phyloP scores from a whole-genome alignment of 805 yeast genomes.

The Candida multigemmis region DNA sequence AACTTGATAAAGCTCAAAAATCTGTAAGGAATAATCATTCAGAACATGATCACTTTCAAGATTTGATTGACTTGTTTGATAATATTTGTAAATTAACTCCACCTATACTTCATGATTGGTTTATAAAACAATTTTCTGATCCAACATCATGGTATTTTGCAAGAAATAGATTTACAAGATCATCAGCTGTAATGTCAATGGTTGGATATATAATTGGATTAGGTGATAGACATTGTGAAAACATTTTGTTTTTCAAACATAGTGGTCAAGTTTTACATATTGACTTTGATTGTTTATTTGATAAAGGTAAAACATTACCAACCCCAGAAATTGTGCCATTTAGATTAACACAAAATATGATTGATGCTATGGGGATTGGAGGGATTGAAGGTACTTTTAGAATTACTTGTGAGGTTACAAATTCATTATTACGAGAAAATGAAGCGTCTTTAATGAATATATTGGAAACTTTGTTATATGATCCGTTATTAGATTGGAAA shows the following conservation, averaged over 20 bases:
- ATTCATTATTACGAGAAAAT: constrained; percentile 60
- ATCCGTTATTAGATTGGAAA: constrained; percentile 81
- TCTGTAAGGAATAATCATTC: constrained; percentile 8
- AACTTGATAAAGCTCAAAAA: constrained; percentile 22
- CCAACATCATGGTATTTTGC: constrained; percentile 83
- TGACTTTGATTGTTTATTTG: constrained; percentile 94
- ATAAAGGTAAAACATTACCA: constrained; percentile 61
- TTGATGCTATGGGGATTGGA: constrained; percentile 86
- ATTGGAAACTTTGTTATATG: constrained; percentile 86
- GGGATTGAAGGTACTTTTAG: constrained; percentile 89
- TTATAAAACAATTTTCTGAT: constrained; percentile 79
- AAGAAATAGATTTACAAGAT: constrained; percentile 62
- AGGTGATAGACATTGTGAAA: constrained; percentile 96
- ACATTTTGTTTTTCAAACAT: constrained; percentile 62
- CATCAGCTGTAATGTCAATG: constrained; percentile 94
- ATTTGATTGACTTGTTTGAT: constrained; percentile 14
- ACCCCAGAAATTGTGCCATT: constrained; percentile 95
- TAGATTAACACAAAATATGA: constrained; percentile 78
- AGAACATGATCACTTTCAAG: constrained; percentile 4
- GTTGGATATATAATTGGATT: constrained; percentile 90
- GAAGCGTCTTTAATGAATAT: constrained; percentile 84
- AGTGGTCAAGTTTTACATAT: constrained; percentile 84
- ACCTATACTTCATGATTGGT: constrained; percentile 83
- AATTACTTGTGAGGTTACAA: constrained; percentile 76
- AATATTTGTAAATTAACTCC: constrained; percentile 30